Evolutionary conservation across 176 grass and related monocot species (phyloP).

Genomic region (Cocos nucifera): DNA sequence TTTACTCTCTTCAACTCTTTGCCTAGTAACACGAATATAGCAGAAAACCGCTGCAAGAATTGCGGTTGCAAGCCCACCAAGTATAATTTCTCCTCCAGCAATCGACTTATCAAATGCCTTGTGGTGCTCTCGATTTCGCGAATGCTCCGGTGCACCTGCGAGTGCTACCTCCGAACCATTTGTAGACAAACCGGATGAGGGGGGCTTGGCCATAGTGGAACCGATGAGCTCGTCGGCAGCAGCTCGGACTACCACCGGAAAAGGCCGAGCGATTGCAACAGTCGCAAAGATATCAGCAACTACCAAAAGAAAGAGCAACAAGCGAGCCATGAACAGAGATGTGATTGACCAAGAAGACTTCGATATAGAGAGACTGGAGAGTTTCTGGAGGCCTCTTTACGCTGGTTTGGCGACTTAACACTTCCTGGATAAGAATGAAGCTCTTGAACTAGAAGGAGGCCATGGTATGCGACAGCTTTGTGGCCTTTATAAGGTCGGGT

Average conservation of each 20-base stretch:
- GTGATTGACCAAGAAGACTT: too few relatives aligned
- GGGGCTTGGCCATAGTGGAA: neutral
- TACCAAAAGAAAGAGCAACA: conserved; percentile 43
- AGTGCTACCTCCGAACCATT: conserved; percentile 8
- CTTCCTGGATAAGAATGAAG: too few relatives aligned
- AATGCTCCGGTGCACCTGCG: conserved; percentile 31
- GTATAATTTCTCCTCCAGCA: conserved; percentile 63
- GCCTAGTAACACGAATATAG: conserved; percentile 85
- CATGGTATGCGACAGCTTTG: neutral
- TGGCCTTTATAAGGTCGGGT: conserved; percentile 12
- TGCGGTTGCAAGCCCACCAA: conserved; percentile 45
- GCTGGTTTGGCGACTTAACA: too few relatives aligned
- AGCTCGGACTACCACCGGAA: conserved; percentile 9
- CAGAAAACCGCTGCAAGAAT: conserved; percentile 50
- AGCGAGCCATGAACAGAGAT: conserved; percentile 26
- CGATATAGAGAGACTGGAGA: too few relatives aligned
- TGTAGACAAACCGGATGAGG: neutral
- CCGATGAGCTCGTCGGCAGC: neutral
- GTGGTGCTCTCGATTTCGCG: conserved; percentile 17
- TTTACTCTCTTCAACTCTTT: conserved; percentile 47
- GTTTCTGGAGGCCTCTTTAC: too few relatives aligned
- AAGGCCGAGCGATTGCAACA: conserved; percentile 37
- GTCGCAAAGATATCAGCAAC: conserved; percentile 29
- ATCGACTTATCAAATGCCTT: conserved; percentile 53
- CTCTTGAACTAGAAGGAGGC: too few relatives aligned